Base-by-base conservation (phyloP, 345 rosid genomes). In the Noccaea caerulescens region DNA sequence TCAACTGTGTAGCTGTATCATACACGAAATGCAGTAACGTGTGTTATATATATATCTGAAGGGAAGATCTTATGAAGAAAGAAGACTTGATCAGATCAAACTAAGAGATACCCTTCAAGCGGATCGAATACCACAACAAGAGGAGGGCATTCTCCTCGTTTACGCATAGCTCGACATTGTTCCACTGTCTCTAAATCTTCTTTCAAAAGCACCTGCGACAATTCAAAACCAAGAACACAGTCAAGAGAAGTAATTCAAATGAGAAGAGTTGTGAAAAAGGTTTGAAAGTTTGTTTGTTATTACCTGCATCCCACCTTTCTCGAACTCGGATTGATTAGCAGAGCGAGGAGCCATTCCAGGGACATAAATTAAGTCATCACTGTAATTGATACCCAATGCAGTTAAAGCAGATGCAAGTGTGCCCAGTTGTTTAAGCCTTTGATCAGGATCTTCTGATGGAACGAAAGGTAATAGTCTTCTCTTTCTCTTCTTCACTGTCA, bases 291-390 rank as follows among this genome's bases (percentile, higher is more conserved):
- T 43, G 54, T 7, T 53, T 16, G 42, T 36, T 38, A 25, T 51
- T 45, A 92, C 98, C 97, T 92, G 97, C 97, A 90, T 92, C 65
- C 97, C 95, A 42, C 91, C 98, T 51, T 76, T 76, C 83, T 92
- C 98, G 43, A 83, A 77, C 64, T 75, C 68, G 65, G 98, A 85
- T 65, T 80, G 90, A 79, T 92, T 92, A 25, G 91, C 88, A 72
- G 86, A 84, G 69, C 85, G 80, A 78, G 88, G 88, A 78, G 91
- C 93, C 89, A 87, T 83, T 57, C 86, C 84, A 0, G 85, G 80
- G 8, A 61, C 46, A 79, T 92, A 92, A 64, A 73, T 82, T 43
- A 92, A 82, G 39, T 80, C 82, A 77, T 87, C 93, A 58, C 87
- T 79, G 68, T 86, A 92, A 70, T 90, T 83, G 75, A 88, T 85